Conservation (phyloP, 2,329 filamentous ascomycete genomes). For the Pseudovirgaria hyperparasitica region DNA sequence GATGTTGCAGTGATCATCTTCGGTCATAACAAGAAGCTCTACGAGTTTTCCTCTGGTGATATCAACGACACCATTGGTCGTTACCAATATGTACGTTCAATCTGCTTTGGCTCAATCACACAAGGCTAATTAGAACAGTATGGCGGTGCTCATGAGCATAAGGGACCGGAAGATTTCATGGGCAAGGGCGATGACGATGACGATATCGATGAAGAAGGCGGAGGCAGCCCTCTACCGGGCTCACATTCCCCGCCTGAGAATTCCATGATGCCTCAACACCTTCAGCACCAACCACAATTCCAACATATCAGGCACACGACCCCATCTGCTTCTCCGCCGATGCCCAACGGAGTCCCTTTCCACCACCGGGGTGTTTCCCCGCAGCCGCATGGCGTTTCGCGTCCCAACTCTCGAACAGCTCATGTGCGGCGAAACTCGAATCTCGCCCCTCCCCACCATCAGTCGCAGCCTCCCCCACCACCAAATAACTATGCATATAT, state of each 20-base stretch:
- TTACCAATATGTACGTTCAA: constrained; percentile 72
- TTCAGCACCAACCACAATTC: constrained; percentile 48
- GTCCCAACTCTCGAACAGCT: constrained; percentile 69
- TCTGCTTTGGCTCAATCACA: constrained; percentile 2
- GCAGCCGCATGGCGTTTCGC: constrained; percentile 61
- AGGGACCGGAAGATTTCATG: constrained; percentile 84
- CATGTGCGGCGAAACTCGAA: constrained; percentile 63
- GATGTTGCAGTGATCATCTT: constrained; percentile 99
- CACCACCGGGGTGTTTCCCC: constrained; percentile 68
- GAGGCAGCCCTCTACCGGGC: constrained; percentile 57
- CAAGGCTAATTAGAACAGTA: constrained; percentile 46
- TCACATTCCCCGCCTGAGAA: constrained; percentile 53
- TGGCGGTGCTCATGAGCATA: constrained; percentile 87
- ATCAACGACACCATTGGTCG: constrained; percentile 82
- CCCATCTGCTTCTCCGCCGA: constrained; percentile 78
- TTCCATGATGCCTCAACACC: constrained; percentile 35
- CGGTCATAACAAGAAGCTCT: constrained; percentile 96
- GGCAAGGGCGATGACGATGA: constrained; percentile 59
- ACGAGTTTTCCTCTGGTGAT: constrained; percentile 90
- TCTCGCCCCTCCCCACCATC: constrained; percentile 52
- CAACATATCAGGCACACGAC: constrained; percentile 72
- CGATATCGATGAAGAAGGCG: constrained; percentile 68
- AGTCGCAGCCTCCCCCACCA: constrained; percentile 47
- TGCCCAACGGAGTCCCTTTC: constrained; percentile 63
- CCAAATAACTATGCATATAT: constrained; percentile 69